Conservation (phyloP, 345 rosid species). For the Moringa oleifera region DNA sequence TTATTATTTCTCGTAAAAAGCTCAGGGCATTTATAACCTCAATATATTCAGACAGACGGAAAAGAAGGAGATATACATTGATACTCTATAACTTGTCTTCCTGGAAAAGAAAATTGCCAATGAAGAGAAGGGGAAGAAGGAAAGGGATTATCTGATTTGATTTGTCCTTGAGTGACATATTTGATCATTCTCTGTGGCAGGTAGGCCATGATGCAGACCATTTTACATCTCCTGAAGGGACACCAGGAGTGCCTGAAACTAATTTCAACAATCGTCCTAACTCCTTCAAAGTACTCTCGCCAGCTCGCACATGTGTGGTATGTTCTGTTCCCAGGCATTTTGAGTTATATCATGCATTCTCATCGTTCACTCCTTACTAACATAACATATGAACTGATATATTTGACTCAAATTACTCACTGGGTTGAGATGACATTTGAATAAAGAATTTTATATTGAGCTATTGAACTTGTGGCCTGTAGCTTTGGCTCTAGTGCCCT, state of each 20-base stretch:
- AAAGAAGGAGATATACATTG: not conserved
- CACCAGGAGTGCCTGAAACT: conserved; percentile 73
- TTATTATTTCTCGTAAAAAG: not conserved
- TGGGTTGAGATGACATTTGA: not conserved
- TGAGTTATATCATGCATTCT: not conserved
- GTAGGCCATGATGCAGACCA: conserved; percentile 62
- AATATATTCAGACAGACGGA: too few species aligned
- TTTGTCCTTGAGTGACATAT: not conserved
- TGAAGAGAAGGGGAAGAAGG: too few species aligned
- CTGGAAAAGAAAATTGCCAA: too few species aligned
- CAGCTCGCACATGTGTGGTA: conserved; percentile 66
- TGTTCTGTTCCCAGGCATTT: conserved; percentile 10
- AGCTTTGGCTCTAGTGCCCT: not conserved
- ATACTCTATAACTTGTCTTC: too few species aligned
- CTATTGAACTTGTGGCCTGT: not conserved
- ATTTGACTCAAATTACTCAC: not conserved
- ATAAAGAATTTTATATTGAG: too few species aligned
- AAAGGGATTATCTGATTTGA: too few species aligned
- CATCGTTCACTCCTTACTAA: not conserved
- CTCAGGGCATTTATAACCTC: not conserved
- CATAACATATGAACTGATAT: not conserved
- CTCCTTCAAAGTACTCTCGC: conserved; percentile 64
- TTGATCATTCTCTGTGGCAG: conserved; percentile 31
- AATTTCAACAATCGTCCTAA: conserved; percentile 78
- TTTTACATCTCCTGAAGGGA: conserved; percentile 70